Evolutionary conservation across 805 yeast genomes (phyloP).

Genomic region (Zygosaccharomyces lentus): DNA sequence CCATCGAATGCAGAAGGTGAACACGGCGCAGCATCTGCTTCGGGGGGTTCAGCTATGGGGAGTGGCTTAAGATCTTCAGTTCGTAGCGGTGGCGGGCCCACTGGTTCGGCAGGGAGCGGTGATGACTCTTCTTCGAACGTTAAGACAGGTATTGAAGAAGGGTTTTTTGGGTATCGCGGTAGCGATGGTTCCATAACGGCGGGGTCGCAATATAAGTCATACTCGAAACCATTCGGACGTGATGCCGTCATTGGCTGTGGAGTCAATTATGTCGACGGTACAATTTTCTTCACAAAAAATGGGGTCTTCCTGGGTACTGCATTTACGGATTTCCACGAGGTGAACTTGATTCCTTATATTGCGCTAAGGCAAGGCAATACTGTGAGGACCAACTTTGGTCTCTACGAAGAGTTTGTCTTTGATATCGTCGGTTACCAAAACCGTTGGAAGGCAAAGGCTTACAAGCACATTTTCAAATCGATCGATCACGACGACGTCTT

Average conservation of each 20-base stretch:
- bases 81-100: conserved; percentile 11
- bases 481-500: conserved; percentile 9
- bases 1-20: conserved; percentile 11
- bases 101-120: conserved; percentile 5
- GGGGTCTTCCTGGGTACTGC: conserved; percentile 62
- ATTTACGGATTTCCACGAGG: conserved; percentile 42
- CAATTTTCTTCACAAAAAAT: conserved; percentile 75
- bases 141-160: conserved; percentile 20
- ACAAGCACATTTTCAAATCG: conserved; percentile 29
- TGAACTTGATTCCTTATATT: conserved; percentile 44
- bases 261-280: conserved; percentile 57
- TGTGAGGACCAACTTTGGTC: conserved; percentile 40
- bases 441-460: conserved; percentile 40
- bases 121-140: conserved; percentile 10
- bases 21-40: conserved; percentile 7
- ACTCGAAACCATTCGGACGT: conserved; percentile 40
- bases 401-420: conserved; percentile 50
- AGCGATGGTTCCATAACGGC: conserved; percentile 29
- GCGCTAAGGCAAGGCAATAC: conserved; percentile 39
- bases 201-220: conserved; percentile 20
- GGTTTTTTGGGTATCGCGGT: conserved; percentile 31
- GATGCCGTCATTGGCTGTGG: conserved; percentile 82
- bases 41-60: conserved; percentile 9
- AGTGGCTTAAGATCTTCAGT: conserved; percentile 12
- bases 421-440: conserved; percentile 55